Conservation (phyloP, 768 basidiomycete species). For the Gloeophyllum trabeum region DNA sequence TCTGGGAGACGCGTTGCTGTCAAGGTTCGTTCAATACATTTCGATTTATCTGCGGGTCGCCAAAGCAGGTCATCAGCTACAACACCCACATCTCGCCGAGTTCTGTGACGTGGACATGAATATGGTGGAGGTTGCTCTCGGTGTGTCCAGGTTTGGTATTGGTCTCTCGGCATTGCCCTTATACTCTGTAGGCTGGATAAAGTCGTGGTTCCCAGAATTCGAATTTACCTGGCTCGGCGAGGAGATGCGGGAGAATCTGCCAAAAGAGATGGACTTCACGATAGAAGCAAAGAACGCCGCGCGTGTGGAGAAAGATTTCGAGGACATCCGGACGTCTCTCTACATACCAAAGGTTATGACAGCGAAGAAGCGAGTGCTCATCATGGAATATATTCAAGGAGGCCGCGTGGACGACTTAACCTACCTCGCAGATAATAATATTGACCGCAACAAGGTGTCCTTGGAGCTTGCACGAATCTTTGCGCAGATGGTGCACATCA, state of each 20-base stretch:
- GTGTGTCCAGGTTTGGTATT: conserved; percentile 20
- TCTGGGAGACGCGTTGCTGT: conserved; percentile 77
- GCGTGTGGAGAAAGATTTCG: conserved; percentile 62
- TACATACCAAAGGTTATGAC: conserved; percentile 81
- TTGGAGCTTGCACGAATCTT: conserved; percentile 87
- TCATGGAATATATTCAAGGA: conserved; percentile 94
- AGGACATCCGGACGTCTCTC: conserved; percentile 58
- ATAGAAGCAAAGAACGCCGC: conserved; percentile 83
- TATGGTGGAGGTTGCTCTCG: conserved; percentile 67
- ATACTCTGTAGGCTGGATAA: conserved; percentile 57
- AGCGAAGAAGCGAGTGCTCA: conserved; percentile 73
- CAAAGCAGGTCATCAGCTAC: conserved; percentile 32
- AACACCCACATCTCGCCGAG: conserved; percentile 90
- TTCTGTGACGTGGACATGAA: conserved; percentile 88
- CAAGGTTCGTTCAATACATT: conserved; percentile 36
- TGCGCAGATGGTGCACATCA: conserved; percentile 89
- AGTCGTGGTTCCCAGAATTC: conserved; percentile 90
- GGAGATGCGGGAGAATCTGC: conserved; percentile 89
- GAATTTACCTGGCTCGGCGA: conserved; percentile 87
- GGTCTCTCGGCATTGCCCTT: not conserved
- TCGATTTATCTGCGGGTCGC: conserved; percentile 5
- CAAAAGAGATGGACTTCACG: conserved; percentile 90
- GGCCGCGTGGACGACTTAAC: conserved; percentile 80
- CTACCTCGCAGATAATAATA: conserved; percentile 70
- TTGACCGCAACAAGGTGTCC: conserved; percentile 91